Base-by-base conservation (phyloP, 768 basidiomycete species). In the Boletus eberwhitei region DNA sequence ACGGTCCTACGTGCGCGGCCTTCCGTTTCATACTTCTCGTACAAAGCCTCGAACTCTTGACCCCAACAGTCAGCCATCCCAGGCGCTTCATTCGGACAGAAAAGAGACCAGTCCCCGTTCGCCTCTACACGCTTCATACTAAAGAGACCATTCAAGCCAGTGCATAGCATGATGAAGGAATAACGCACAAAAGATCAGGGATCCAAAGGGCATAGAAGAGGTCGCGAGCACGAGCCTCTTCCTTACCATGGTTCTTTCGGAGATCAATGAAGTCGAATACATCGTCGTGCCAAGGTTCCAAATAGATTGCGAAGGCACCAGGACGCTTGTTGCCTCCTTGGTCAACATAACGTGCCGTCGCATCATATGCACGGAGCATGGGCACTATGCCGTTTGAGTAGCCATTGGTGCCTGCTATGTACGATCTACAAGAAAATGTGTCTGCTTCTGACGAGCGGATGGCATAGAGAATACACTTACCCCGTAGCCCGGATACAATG, bases 281-380 rank as follows among this genome's bases (percentile, higher is more conserved):
- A 71, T 98, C 97, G 17, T 92, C 83, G 68, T 99, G 97, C 97
- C 97, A 99, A 14, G 97, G 97, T 75, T 99, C 97, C 67, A 98
- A 79, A 75, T 99, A 99, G 71, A 99, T 90, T 17, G 97, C 91
- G 63, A 99, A 98, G 1, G 97, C 97, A 57, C 97, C 97, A 2
- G 97, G 97, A 24, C 97, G 90, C 77, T 98, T 98, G 82, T 98
- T 98, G 26, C 97, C 97, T 48, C 97, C 96, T 69, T 98, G 96
- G 71, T 98, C 97, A 53, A 98, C 97, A 65, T 98, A 98, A 37
- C 96, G 93, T 21, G 97, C 97, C 9, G 97, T 98, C 24, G 95
- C 93, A 65, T 99, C 95, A 71, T 88, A 98, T 0, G 92, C 96
- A 53, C 97, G 91, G 41, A 99, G 87, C 96, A 99, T 99, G 14